Conservation (phyloP, 73 alveolate species). For the Tetrahymena thermophila region DNA sequence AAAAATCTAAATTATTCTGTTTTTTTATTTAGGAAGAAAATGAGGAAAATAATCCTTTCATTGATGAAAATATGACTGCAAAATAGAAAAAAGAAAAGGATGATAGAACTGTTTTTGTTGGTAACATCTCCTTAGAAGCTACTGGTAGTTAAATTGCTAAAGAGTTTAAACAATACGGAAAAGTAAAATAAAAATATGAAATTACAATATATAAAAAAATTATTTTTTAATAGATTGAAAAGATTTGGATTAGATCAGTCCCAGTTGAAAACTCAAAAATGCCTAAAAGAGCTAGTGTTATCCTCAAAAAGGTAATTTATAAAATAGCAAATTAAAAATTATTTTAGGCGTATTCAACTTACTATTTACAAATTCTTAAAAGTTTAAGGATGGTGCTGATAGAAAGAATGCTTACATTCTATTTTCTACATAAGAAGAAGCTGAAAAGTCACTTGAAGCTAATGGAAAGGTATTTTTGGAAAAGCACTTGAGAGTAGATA, state of each 20-base stretch:
- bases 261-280: slow-evolving; percentile 34
- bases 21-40: neutral
- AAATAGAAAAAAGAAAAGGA: slow-evolving; percentile 19
- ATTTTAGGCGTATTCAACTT: neutral
- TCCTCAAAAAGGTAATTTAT: slow-evolving; percentile 5
- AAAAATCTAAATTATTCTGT: neutral
- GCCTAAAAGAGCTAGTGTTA: slow-evolving; percentile 55
- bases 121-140: slow-evolving; percentile 54
- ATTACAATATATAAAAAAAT: neutral
- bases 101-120: slow-evolving; percentile 69
- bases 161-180: slow-evolving; percentile 55
- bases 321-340: neutral
- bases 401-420: slow-evolving; percentile 69
- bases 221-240: slow-evolving; percentile 35
- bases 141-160: slow-evolving; percentile 38
- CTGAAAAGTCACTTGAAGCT: slow-evolving; percentile 46
- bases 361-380: neutral
- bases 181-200: neutral
- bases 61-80: neutral
- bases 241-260: slow-evolving; percentile 71
- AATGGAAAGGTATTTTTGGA: slow-evolving; percentile 56
- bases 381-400: slow-evolving; percentile 37
- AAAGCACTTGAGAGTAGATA: slow-evolving; percentile 72
- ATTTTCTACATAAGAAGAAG: slow-evolving; percentile 40
- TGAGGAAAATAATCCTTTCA: neutral